Percentiles rank a stretch among this genome's conserved stretches.
These are phyloP conservation scores for Cyanodermella asteris DNA, from an alignment of 2,329 filamentous ascomycete genomes.

Conservation along the genomic window DNA sequence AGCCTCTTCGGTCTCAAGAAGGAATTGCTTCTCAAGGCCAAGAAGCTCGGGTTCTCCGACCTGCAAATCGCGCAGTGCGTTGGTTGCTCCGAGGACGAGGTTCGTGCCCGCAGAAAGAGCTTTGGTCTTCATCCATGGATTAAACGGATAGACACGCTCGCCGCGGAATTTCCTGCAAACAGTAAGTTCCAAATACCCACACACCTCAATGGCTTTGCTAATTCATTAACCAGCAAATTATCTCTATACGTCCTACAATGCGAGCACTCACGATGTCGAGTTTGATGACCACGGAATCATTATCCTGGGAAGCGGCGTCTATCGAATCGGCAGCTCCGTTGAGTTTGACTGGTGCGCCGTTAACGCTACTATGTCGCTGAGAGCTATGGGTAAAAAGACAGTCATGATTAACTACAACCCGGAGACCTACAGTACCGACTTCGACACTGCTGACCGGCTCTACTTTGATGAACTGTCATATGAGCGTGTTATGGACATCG, in stretches of 20 bases:
- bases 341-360: slow-evolving; percentile 99
- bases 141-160: slow-evolving; percentile 95
- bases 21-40: slow-evolving; percentile 72
- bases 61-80: slow-evolving; percentile 80
- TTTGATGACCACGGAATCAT: slow-evolving; percentile 85
- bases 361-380: slow-evolving; percentile 63
- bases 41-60: slow-evolving; percentile 96
- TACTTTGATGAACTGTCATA: slow-evolving; percentile 97
- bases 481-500: slow-evolving; percentile 97
- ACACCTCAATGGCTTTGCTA: too few species aligned
- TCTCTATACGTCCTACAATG: slow-evolving; percentile 95
- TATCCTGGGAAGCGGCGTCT: slow-evolving; percentile 83
- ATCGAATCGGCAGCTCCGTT: slow-evolving; percentile 91
- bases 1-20: slow-evolving; percentile 68
- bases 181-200: too few species aligned
- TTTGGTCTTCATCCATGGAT: slow-evolving; percentile 90
- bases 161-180: slow-evolving; percentile 84
- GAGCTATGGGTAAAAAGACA: slow-evolving; percentile 82
- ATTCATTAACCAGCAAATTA: too few species aligned
- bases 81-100: slow-evolving; percentile 68
- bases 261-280: slow-evolving; percentile 72
- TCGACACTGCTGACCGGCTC: slow-evolving; percentile 69
- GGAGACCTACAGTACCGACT: slow-evolving; percentile 66
- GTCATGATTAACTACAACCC: slow-evolving; percentile 92
- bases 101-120: slow-evolving; percentile 61